These are phyloP conservation scores for Saccharata proteae DNA, from an alignment of 2,329 filamentous ascomycete species.

Conservation along the genomic window DNA sequence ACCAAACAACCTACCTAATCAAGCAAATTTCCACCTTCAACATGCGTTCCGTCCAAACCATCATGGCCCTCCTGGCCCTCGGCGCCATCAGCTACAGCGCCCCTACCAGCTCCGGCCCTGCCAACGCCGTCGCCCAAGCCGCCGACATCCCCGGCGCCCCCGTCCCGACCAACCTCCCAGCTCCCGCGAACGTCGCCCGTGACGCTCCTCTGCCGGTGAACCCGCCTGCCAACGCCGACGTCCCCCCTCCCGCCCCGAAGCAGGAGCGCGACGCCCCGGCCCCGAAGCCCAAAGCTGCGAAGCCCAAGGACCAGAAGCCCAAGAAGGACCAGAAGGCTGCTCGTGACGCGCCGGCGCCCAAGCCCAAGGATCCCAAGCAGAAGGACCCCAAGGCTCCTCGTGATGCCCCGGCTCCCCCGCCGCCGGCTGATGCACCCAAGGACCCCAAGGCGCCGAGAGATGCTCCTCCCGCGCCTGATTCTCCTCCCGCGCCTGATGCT, in stretches of 20 bases:
- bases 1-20: slow-evolving; percentile 1
- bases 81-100: slow-evolving; percentile 6
- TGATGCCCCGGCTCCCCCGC: no score
- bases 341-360: slow-evolving; percentile 1
- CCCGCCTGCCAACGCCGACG: no score
- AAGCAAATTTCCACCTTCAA: background rate
- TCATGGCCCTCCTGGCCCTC: slow-evolving; percentile 7
- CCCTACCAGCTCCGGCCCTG: background rate
- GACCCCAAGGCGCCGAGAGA: no score
- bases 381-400: no score
- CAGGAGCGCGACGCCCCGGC: background rate
- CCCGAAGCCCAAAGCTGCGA: slow-evolving; percentile 1
- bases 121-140: background rate
- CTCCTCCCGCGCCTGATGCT: no score
- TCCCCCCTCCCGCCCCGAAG: background rate
- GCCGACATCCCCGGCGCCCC: background rate
- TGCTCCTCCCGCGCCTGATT: no score
- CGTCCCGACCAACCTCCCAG: background rate
- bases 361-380: no score
- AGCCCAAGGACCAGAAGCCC: background rate
- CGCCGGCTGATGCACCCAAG: no score
- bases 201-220: no score
- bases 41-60: slow-evolving; percentile 7
- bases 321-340: no score
- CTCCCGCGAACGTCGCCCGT: slow-evolving; percentile 1